Evolutionary conservation across 345 rosid species (phyloP), one percentile per base, ranked within the genome.

Genomic region (Stellera chamaejasme): DNA sequence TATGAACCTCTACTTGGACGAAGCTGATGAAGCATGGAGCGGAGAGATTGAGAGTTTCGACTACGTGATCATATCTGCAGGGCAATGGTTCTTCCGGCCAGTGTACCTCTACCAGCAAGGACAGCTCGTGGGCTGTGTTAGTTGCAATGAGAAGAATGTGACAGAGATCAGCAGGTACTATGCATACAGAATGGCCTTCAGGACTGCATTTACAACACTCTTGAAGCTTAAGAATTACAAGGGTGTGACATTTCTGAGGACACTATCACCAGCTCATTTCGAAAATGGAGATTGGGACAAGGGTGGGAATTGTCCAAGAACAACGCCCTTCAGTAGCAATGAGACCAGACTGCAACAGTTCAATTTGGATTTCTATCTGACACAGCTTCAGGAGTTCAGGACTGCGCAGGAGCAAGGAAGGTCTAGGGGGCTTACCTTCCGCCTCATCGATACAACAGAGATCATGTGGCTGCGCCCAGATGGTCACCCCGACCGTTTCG

Each of bases 291-390:
- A 62, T 0, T 89, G 97, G 97, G 68, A 80, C 46, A 64, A 62
- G 45, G 87, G 92, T 16, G 95, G 97, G n/a, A 71, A 62, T 52
- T 79, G 94, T 67, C 27, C 10, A n/a, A 85, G 81, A 72, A 83
- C 66, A 49, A 52, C 26, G 67, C 90, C 87, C 6, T 67, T 68
- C 36, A 39, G 72, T 8, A 66, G 61, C 58, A 71, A 75, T 52
- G 81, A 79, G 68, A 66, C 60, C 75, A 74, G 65, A 60, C 48
- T 81, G 1, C 69, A 68, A n/a, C 82, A 82, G 64, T 70, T 66
- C 36, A 47, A n/a, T 25, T 3, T 48, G 73, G 78, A 84, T 48
- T 55, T 75, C 26, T 84, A 79, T 48, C 13, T 25, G 63, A 75
- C 76, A 43, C 85, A 73, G 42, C 63, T 72, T 10, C 76, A 79